A percentile compares a stretch with the other conserved stretches of the same genome.
These are phyloP conservation scores for Cladophialophora chaetospira DNA, from an alignment of 2,329 filamentous ascomycete species.

Conservation along the genomic window DNA sequence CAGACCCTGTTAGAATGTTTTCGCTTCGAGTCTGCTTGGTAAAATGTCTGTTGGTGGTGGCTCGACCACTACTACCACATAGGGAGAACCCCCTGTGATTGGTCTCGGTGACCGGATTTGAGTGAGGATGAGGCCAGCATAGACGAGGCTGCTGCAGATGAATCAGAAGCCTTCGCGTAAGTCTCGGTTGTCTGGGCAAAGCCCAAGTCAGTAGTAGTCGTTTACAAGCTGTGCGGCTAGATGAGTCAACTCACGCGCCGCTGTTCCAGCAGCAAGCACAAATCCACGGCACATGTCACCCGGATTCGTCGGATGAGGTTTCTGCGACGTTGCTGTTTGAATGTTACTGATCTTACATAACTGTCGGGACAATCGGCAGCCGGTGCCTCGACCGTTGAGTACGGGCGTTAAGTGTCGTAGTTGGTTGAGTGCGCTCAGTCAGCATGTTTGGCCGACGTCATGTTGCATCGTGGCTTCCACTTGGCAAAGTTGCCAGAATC, in stretches of 20 bases:
- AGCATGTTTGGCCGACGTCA: conserved; percentile 2
- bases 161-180: background rate
- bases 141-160: background rate
- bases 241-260: background rate
- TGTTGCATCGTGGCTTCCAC: background rate
- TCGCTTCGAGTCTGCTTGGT: background rate
- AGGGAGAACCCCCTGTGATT: background rate
- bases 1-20: background rate
- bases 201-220: background rate
- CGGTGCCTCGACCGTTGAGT: background rate
- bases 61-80: conserved; percentile 6
- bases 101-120: background rate
- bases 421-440: background rate
- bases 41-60: background rate
- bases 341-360: background rate
- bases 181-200: background rate
- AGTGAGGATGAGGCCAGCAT: too few species aligned
- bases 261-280: background rate
- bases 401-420: background rate
- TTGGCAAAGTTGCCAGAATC: background rate
- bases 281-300: background rate
- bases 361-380: background rate
- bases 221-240: background rate
- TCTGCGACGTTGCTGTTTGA: background rate
- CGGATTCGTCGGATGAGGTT: background rate